phyloP scores from a whole-genome alignment of 2,329 filamentous ascomycete genomes.

The Didymella pinodella region DNA sequence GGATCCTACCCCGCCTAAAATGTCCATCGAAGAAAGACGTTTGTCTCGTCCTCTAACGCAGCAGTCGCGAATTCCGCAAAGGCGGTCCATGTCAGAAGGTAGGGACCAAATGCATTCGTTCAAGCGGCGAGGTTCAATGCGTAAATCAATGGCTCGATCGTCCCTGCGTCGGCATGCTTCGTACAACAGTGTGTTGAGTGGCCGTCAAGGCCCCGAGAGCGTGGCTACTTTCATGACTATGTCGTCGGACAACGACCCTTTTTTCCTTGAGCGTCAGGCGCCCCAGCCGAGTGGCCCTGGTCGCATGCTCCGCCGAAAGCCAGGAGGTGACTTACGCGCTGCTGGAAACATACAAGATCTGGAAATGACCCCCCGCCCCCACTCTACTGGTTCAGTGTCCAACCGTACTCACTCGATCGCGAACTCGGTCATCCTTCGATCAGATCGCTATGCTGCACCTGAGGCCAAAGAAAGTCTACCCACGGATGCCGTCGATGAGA shows the following conservation, averaged over 20 bases:
- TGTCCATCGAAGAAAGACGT: conserved; percentile 27
- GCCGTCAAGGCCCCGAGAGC: conserved; percentile 63
- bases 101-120: conserved; percentile 47
- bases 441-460: conserved; percentile 39
- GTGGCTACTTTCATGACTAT: conserved; percentile 63
- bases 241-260: conserved; percentile 54
- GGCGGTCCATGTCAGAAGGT: conserved; percentile 44
- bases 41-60: conserved; percentile 31
- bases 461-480: conserved; percentile 20
- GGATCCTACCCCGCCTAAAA: conserved; percentile 18
- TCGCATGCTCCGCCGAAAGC: conserved; percentile 56
- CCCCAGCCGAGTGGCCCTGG: conserved; percentile 33
- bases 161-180: conserved; percentile 67
- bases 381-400: conserved; percentile 59
- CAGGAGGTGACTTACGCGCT: conserved; percentile 59
- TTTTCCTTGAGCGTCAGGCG: conserved; percentile 47
- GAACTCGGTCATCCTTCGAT: conserved; percentile 49
- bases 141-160: conserved; percentile 37
- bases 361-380: conserved; percentile 50
- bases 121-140: conserved; percentile 43
- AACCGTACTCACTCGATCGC: conserved; percentile 53
- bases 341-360: conserved; percentile 58
- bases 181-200: conserved; percentile 64
- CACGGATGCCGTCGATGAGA: conserved; percentile 23
- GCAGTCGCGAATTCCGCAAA: conserved; percentile 29